Evolutionary conservation across 2,329 filamentous ascomycete species (phyloP), one percentile per base, ranked within the genome.

Genomic region (Aaosphaeria arxii): DNA sequence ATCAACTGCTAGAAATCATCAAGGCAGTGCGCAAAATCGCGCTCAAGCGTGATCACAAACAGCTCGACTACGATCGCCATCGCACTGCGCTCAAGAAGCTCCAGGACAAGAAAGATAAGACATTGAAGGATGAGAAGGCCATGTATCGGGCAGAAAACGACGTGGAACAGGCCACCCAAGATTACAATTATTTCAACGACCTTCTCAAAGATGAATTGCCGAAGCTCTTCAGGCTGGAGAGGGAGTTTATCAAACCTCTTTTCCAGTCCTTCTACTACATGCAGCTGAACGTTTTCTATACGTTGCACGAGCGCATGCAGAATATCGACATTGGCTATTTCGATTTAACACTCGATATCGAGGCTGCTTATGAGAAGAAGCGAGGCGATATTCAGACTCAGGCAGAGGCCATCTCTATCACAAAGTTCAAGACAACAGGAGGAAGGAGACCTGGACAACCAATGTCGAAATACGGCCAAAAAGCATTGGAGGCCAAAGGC

Each of bases 201-300:
- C 78, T 99, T 44, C 82, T 99, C 52, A 99, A 99, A 76, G 89
- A 95, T 13, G 94, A 99, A 74, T 77, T 99, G 54, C 94, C 94
- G 30, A 90, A 91, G 71, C 82, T 99, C 7, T 99, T 99, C 72
- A 71, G 77, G 6, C 83, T 99, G 13, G 94, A 99, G 71, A 83
- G 86, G 55, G 88, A 97, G 71, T 97, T 99, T 70, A 99, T 99
- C 71, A 86, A 89, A 58, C 94, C 94, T 3, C 83, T 99, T 6
- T 99, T 99, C 79, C 94, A 97, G 71, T 95, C 89, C 7, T 99
- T 99, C 76, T 99, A 99, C 75, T 99, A 97, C 78, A 99, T 99
- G 94, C 94, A 99, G 73, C 83, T 99, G 56, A 99, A 99, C 72
- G 89, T 99, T 56, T 99, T 97, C 72, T 99, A 99, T 74, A 99